Base-by-base conservation (phyloP, 164 flowering plant species). In the Amborella trichopoda region DNA sequence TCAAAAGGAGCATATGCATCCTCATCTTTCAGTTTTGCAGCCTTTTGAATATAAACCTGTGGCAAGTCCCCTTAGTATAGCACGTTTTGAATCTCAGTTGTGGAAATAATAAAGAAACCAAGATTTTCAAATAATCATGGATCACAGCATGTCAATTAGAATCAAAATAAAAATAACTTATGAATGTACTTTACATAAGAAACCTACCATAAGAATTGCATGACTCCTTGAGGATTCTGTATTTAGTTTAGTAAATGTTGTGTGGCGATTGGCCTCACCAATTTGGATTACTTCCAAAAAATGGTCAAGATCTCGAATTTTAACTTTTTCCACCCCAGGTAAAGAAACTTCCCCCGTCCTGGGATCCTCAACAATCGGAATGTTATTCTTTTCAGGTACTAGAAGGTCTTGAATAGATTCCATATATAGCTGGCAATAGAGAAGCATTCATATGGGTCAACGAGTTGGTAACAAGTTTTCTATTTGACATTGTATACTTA, bases 161-260 rank as follows among this genome's bases (percentile, higher is more conserved):
- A n/a, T n/a, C n/a, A n/a, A n/a, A n/a, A n/a, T n/a, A n/a, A n/a
- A n/a, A n/a, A n/a, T n/a, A n/a, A n/a, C n/a, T n/a, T n/a, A n/a
- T n/a, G n/a, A n/a, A n/a, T n/a, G n/a, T n/a, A n/a, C n/a, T n/a
- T n/a, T n/a, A n/a, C n/a, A n/a, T n/a, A 56, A 27, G 26, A 19
- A 30, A 40, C 76, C n/a, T 61, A 89, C 97, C 94, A 72, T 71
- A 53, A 89, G 87, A 72, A 89, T 77, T 30, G 95, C 94, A 77
- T 89, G 97, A 57, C 97, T 85, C 32, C 97, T 87, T 41, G 97
- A 89, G 41, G 95, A 85, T 66, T 78, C 89, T 21, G 88, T 77
- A 58, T 89, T 89, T 56, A 75, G 46, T 62, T 85, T 89, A 51
- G 97, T 89, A 54, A 84, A 82, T 60, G 94, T 79, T 47, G 90